Evolutionary conservation across 805 yeast species (phyloP), one percentile per base, ranked within the genome.

Genomic region (Dipodascus geniculatus): DNA sequence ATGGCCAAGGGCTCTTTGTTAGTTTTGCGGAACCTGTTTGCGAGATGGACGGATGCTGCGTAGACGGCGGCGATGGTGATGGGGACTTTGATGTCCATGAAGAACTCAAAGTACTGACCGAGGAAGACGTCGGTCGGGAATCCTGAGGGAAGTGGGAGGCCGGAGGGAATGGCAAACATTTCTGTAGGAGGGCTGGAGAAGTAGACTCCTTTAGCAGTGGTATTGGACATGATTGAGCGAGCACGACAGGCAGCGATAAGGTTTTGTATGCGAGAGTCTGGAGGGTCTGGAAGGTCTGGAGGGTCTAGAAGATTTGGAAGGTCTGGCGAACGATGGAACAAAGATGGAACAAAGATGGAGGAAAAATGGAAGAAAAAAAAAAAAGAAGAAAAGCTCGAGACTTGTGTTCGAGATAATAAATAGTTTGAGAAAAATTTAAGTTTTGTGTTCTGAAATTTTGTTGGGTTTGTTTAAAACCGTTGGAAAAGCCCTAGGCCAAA

Each of bases 1-100:
- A 83, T 65, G 8, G 63, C 53, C 54, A 70, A 71, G 1, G 89
- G 87, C 20, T 79, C 82, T 51, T 55, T 61, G 62, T 53, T 65
- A 57, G 82, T 71, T 16, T 68, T 68, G n/a, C 71, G 63, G 16
- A 79, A 65, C 23, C 69, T 65, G 66, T 83, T 83, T 56, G 74
- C 62, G 31, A 68, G 60, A 61, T 83, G 87, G 48, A 82, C 86
- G 19, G 74, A 64, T 4, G 74, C 67, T 57, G 84, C 84, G 64
- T 83, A 83, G 17, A 74, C 70, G 2, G 79, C 56, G 11, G 85
- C 84, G 53, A 83, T 74, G 16, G 78, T 68, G 56, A 82, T 59
- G 2, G 87, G 85, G 20, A 82, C 76, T 22, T 72, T 60, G 42
- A 74, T 74, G 54, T 75, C 71, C 74, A 82, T 71, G 23, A 65